These are phyloP conservation scores for Astraeus odoratus DNA, from an alignment of 768 basidiomycete species.

Conservation along the genomic window DNA sequence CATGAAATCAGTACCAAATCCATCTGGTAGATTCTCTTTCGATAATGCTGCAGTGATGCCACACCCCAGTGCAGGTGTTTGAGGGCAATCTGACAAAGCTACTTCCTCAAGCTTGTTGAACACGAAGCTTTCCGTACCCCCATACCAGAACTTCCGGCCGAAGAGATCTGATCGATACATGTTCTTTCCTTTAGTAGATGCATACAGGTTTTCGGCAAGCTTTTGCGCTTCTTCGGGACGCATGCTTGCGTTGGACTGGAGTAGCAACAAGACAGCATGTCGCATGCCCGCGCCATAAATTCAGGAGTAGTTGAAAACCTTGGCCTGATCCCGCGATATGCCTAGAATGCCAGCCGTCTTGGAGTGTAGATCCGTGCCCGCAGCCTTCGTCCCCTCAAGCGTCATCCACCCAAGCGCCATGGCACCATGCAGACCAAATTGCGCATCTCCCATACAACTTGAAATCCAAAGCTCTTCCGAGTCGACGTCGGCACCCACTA, in stretches of 20 bases:
- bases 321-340: constrained; percentile 90
- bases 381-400: constrained; percentile 90
- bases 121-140: constrained; percentile 90
- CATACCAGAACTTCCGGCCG: constrained; percentile 88
- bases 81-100: constrained; percentile 77
- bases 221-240: constrained; percentile 69
- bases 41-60: constrained; percentile 89
- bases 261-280: constrained; percentile 80
- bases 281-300: constrained; percentile 98
- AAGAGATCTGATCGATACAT: constrained; percentile 72
- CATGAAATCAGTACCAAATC: constrained; percentile 83
- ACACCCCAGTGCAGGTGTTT: constrained; percentile 93
- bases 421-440: constrained; percentile 94
- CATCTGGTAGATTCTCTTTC: constrained; percentile 76
- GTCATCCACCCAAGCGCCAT: constrained; percentile 99
- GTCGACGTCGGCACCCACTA: constrained; percentile 98
- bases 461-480: constrained; percentile 99
- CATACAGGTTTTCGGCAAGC: constrained; percentile 79
- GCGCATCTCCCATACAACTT: constrained; percentile 96
- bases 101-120: constrained; percentile 98
- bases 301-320: constrained; percentile 98
- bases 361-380: constrained; percentile 93
- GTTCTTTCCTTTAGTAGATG: constrained; percentile 89
- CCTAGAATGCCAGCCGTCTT: constrained; percentile 92
- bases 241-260: constrained; percentile 80